Percentiles rank a stretch among this genome's conserved stretches.
phyloP scores from a whole-genome alignment of 108 stramenopile species.

The Fragilaria crotonensis region DNA sequence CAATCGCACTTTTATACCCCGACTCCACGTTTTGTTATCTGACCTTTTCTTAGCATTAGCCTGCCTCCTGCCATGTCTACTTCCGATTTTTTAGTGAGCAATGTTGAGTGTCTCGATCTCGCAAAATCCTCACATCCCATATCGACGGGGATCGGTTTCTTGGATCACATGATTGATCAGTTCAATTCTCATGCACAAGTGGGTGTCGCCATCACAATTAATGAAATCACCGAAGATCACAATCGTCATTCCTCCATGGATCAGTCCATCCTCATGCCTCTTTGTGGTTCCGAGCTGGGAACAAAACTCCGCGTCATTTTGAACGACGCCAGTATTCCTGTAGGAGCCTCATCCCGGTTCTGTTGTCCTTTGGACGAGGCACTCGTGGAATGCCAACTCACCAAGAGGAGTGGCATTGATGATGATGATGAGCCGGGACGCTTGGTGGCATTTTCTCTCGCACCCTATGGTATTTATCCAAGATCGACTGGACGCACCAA shows the following conservation, averaged over 20 bases:
- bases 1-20: no score
- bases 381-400: constrained; percentile 60
- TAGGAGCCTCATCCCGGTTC: constrained; percentile 30
- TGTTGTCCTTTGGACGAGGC: constrained; percentile 86
- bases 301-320: constrained; percentile 17
- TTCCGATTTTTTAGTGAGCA: no score
- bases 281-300: constrained; percentile 58
- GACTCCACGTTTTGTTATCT: no score
- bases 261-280: constrained; percentile 30
- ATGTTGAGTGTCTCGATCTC: constrained; percentile 21
- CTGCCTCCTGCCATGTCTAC: neutral
- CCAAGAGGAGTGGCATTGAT: constrained; percentile 4
- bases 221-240: constrained; percentile 8
- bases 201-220: constrained; percentile 50
- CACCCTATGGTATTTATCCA: constrained; percentile 77
- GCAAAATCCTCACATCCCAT: constrained; percentile 37
- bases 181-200: constrained; percentile 85
- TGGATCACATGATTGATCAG: constrained; percentile 89
- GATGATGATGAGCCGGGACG: constrained; percentile 13
- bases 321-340: constrained; percentile 1
- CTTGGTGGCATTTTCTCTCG: constrained; percentile 29
- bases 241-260: constrained; percentile 49
- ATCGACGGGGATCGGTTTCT: constrained; percentile 73
- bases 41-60: neutral
- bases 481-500: constrained; percentile 42